These are phyloP conservation scores for Pyrenophora tritici-repentis DNA, from an alignment of 2,329 filamentous ascomycete genomes.

Conservation along the genomic window DNA sequence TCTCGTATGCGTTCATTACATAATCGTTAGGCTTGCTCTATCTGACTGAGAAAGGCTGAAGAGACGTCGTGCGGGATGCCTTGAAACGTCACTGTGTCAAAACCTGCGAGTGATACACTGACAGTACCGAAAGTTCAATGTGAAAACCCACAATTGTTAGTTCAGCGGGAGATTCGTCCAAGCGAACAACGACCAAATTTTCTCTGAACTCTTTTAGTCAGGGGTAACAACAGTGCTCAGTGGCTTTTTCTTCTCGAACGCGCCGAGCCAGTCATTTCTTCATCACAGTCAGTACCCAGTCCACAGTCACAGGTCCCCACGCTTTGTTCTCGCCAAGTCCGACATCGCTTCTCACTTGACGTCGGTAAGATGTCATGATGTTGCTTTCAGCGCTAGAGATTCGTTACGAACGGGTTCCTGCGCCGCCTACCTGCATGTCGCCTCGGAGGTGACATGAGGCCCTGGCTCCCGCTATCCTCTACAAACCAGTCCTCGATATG, in stretches of 20 bases:
- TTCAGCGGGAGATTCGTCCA: not conserved
- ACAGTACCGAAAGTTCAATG: no score
- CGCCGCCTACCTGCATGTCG: constrained; percentile 1
- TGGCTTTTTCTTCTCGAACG: not conserved
- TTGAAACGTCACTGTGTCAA: no score
- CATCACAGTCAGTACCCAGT: not conserved
- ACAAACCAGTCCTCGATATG: not conserved
- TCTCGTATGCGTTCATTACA: no score
- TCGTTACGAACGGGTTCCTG: constrained; percentile 2
- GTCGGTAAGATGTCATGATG: not conserved
- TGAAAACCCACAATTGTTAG: not conserved
- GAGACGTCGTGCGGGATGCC: no score
- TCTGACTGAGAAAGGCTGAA: no score
- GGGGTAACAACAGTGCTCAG: not conserved
- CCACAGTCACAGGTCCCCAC: constrained; percentile 1
- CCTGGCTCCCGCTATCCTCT: constrained; percentile 12
- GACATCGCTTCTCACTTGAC: not conserved
- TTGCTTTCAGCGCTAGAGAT: not conserved
- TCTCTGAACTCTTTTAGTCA: not conserved
- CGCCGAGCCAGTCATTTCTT: not conserved
- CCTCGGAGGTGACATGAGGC: constrained; percentile 1
- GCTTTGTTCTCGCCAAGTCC: constrained; percentile 10
- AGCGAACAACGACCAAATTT: not conserved
- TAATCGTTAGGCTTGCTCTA: no score
- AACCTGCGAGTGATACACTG: no score